phyloP scores from a whole-genome alignment of 345 rosid species.

The Linum lewisii region DNA sequence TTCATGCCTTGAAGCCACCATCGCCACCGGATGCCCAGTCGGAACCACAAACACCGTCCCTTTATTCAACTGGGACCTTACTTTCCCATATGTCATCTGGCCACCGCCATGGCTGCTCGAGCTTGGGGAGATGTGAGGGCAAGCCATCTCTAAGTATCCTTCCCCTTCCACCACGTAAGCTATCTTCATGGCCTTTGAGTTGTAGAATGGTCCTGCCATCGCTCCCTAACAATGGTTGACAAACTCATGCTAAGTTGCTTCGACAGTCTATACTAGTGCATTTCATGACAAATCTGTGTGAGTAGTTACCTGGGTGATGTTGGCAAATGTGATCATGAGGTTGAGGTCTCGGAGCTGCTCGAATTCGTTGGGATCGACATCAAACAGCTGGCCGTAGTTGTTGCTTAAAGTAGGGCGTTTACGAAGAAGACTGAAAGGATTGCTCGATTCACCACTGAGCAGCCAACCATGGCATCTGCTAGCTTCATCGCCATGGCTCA shows the following conservation, averaged over 20 bases:
- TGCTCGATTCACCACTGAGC: background rate
- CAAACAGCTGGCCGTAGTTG: slow-evolving; percentile 31
- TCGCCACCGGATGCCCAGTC: slow-evolving; percentile 36
- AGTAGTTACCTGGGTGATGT: slow-evolving; percentile 29
- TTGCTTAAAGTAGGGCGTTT: slow-evolving; percentile 31
- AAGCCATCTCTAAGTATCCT: too few relatives aligned
- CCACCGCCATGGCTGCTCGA: slow-evolving; percentile 14
- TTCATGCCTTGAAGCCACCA: slow-evolving; percentile 21
- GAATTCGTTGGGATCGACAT: slow-evolving; percentile 26
- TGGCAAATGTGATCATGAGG: slow-evolving; percentile 16
- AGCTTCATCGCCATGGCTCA: slow-evolving; percentile 12
- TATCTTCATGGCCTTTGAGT: slow-evolving; percentile 27
- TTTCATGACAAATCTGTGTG: too few relatives aligned
- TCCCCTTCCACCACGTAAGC: slow-evolving; percentile 34
- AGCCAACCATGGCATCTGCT: slow-evolving; percentile 13
- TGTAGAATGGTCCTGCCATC: slow-evolving; percentile 37
- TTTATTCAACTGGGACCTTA: slow-evolving; percentile 25
- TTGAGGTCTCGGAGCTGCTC: slow-evolving; percentile 30
- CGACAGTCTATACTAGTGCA: too few relatives aligned
- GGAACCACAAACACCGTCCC: slow-evolving; percentile 44
- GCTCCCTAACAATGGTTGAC: slow-evolving; percentile 30
- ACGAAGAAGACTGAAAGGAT: slow-evolving; percentile 26
- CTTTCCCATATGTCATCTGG: slow-evolving; percentile 21
- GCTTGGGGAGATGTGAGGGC: slow-evolving; percentile 31
- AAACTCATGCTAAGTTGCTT: too few relatives aligned